These are phyloP conservation scores for Xylaria sp. DNA, from an alignment of 2,329 filamentous ascomycete species.

Conservation along the genomic window DNA sequence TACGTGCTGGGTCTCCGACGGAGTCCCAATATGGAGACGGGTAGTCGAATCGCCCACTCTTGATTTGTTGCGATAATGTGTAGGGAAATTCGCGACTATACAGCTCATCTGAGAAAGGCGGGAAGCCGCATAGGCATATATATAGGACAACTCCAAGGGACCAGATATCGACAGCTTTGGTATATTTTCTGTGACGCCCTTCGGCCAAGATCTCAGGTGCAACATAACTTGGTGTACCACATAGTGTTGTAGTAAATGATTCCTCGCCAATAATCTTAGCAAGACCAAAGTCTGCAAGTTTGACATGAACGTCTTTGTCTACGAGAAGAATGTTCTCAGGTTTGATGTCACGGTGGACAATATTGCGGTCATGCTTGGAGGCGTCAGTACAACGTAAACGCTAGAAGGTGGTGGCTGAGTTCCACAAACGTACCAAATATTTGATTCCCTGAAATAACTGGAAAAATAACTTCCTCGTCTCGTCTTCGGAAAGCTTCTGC, in stretches of 20 bases:
- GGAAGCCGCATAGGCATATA: slow-evolving; percentile 96
- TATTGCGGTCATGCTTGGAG: slow-evolving; percentile 88
- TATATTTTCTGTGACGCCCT: slow-evolving; percentile 84
- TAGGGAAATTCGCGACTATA: slow-evolving; percentile 84
- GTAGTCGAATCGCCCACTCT: slow-evolving; percentile 88
- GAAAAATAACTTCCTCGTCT: slow-evolving; percentile 86
- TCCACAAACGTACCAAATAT: slow-evolving; percentile 76
- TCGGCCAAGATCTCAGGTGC: slow-evolving; percentile 94
- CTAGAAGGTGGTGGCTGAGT: slow-evolving; percentile 42
- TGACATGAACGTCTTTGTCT: slow-evolving; percentile 85
- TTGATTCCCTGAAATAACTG: slow-evolving; percentile 95
- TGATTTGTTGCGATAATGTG: slow-evolving; percentile 88
- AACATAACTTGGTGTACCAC: slow-evolving; percentile 97
- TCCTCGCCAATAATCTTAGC: slow-evolving; percentile 99
- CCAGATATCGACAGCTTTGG: slow-evolving; percentile 95
- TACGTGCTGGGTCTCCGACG: slow-evolving; percentile 81
- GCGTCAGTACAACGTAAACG: slow-evolving; percentile 25
- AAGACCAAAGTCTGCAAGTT: slow-evolving; percentile 94
- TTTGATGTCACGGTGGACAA: slow-evolving; percentile 98
- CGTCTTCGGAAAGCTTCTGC: slow-evolving; percentile 84
- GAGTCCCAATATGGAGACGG: slow-evolving; percentile 96
- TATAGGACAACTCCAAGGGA: slow-evolving; percentile 97
- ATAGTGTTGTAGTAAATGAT: slow-evolving; percentile 95
- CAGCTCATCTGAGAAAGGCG: slow-evolving; percentile 95
- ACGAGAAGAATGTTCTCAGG: slow-evolving; percentile 93